A percentile compares a stretch with the other conserved stretches of the same genome.
Evolutionary conservation across 495 filamentous ascomycete species (phyloP).

Genomic region (Penicillium atrosanguineum): DNA sequence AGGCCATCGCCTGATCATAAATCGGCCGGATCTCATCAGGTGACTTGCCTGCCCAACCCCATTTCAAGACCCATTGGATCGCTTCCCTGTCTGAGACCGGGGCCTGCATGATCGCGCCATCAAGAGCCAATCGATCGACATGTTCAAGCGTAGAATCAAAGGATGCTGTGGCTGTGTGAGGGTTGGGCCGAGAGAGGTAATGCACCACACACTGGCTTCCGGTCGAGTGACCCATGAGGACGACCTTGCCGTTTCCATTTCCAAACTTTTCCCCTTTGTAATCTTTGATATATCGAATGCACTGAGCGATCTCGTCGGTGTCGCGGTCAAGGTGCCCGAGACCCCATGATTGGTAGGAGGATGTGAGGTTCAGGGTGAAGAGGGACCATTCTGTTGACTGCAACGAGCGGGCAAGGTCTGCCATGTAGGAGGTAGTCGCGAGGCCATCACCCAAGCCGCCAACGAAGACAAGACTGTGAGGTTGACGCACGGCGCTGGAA

Average conservation of each 20-base stretch:
- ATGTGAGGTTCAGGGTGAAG: conserved; percentile 59
- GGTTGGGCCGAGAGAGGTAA: conserved; percentile 51
- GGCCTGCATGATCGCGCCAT: conserved; percentile 76
- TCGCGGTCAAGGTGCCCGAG: conserved; percentile 65
- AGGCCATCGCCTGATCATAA: conserved; percentile 22
- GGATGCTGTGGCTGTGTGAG: conserved; percentile 23
- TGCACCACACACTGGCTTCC: conserved; percentile 83
- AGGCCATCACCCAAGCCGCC: conserved; percentile 80
- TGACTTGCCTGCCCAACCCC: conserved; percentile 21
- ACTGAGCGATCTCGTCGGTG: conserved; percentile 66
- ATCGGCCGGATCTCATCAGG: conserved; percentile 20
- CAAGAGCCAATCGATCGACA: conserved; percentile 41
- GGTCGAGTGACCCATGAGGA: conserved; percentile 81
- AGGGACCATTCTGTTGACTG: conserved; percentile 61
- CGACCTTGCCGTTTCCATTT: conserved; percentile 53
- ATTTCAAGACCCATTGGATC: conserved; percentile 33
- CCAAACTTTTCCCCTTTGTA: conserved; percentile 38
- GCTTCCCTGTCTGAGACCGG: conserved; percentile 72
- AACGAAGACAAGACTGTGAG: conserved; percentile 75
- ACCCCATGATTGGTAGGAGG: conserved; percentile 71
- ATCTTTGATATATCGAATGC: conserved; percentile 66
- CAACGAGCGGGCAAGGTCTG: conserved; percentile 49
- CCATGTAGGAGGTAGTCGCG: conserved; percentile 61
- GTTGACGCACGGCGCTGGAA: conserved; percentile 26
- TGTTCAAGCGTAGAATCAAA: conserved; percentile 36